These are phyloP conservation scores for Melampsora americana DNA, from an alignment of 1,284 basidiomycete genomes.

Conservation along the genomic window DNA sequence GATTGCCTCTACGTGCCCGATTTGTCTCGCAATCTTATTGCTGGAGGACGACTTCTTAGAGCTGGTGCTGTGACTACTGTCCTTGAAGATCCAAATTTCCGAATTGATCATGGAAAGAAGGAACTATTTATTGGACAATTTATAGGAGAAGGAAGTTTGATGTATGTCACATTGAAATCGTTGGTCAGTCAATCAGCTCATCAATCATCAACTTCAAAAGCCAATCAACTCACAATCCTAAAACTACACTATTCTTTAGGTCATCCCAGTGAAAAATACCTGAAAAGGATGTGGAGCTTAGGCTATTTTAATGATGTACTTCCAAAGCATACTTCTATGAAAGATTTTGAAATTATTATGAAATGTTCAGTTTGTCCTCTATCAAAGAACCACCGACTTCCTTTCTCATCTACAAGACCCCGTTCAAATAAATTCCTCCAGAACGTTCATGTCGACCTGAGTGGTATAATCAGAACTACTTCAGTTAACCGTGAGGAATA, in stretches of 20 bases:
- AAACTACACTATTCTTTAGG: conserved; percentile 1
- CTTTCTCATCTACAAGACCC: background rate
- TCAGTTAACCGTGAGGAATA: background rate
- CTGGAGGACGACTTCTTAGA: background rate
- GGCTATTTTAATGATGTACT: background rate
- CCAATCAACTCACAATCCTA: background rate
- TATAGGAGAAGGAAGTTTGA: background rate
- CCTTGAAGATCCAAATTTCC: background rate
- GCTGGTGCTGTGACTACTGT: background rate
- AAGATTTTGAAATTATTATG: background rate
- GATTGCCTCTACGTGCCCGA: background rate
- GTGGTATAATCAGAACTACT: background rate
- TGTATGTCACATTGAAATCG: background rate
- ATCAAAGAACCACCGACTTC: background rate
- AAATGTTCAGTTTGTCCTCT: background rate
- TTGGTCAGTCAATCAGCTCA: background rate
- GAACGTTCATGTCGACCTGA: background rate
- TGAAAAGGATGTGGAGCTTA: background rate
- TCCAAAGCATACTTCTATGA: background rate
- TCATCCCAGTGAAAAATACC: background rate
- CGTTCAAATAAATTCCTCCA: background rate
- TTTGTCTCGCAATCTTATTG: background rate
- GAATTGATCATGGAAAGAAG: background rate
- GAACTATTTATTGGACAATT: background rate
- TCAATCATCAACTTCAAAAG: background rate